A percentile compares a stretch with the other conserved stretches of the same genome.
These are phyloP conservation scores for Metarhizium brunneum DNA, from an alignment of 2,329 filamentous ascomycete species.

Conservation along the genomic window DNA sequence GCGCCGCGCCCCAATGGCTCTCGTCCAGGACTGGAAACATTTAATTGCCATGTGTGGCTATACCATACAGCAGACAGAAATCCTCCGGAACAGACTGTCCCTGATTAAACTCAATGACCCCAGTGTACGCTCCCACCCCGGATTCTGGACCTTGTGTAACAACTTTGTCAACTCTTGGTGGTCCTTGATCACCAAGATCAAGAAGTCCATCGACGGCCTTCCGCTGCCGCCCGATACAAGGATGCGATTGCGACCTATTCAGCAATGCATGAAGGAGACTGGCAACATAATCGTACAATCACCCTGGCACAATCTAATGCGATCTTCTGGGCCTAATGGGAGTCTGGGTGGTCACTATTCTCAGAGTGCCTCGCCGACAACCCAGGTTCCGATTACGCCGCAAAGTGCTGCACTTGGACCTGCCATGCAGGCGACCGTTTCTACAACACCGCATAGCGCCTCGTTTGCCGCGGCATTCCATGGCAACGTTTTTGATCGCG, in stretches of 20 bases:
- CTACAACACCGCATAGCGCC: constrained; percentile 54
- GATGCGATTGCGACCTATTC: constrained; percentile 66
- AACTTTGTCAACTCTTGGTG: constrained; percentile 63
- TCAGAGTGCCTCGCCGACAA: constrained; percentile 18
- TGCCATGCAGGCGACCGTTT: constrained; percentile 81
- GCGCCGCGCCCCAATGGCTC: constrained; percentile 47
- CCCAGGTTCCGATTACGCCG: constrained; percentile 64
- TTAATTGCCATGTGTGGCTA: constrained; percentile 64
- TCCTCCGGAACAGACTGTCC: constrained; percentile 63
- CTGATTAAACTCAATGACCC: constrained; percentile 80
- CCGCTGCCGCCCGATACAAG: constrained; percentile 59
- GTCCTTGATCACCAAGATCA: constrained; percentile 53
- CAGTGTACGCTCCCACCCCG: constrained; percentile 53
- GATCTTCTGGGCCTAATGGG: constrained; percentile 7
- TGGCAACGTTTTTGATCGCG: constrained; percentile 51
- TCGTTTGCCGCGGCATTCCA: constrained; percentile 46
- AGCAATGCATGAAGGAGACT: constrained; percentile 74
- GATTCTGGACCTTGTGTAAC: constrained; percentile 65
- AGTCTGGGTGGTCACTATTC: constrained; percentile 13
- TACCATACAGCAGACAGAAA: constrained; percentile 64
- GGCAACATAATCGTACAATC: constrained; percentile 58
- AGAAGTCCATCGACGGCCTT: constrained; percentile 40
- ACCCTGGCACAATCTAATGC: constrained; percentile 42
- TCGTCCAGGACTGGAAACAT: constrained; percentile 57
- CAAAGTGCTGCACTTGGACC: constrained; percentile 83